Evolutionary conservation across 257 asterid species (phyloP).

Genomic region (Ligustrum vulgare): DNA sequence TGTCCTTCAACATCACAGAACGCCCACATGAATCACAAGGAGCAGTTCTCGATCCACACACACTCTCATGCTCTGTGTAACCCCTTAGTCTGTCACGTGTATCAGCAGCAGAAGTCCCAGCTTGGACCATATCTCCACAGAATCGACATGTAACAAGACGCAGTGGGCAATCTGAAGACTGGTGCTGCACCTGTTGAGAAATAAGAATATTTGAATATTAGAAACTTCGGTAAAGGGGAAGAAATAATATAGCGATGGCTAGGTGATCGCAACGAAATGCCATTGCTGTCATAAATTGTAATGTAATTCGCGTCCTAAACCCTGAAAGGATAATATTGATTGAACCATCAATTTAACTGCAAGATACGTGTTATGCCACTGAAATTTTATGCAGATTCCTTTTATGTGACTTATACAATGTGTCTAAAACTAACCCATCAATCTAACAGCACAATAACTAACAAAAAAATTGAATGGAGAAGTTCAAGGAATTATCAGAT

Average conservation of each 20-base stretch:
- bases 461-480: not conserved
- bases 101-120: conserved; percentile 77
- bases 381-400: not conserved
- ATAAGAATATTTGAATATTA: not conserved
- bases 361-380: not conserved
- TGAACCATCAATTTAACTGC: not conserved
- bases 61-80: conserved; percentile 81
- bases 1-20: conserved; percentile 93
- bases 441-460: not conserved
- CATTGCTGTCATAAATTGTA: not conserved
- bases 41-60: conserved; percentile 91
- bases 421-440: not conserved
- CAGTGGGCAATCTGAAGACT: conserved; percentile 68
- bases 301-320: not conserved
- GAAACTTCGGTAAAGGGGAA: conserved; percentile 2
- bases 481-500: not conserved
- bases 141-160: conserved; percentile 79
- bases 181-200: conserved; percentile 77
- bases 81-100: conserved; percentile 85
- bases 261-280: not conserved
- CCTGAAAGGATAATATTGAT: not conserved
- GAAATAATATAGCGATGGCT: not conserved
- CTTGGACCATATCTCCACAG: conserved; percentile 98
- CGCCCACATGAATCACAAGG: conserved; percentile 98
- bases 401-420: not conserved